Conservation (phyloP, 2,329 filamentous ascomycete species). For the Emericellopsis cladophorae region DNA sequence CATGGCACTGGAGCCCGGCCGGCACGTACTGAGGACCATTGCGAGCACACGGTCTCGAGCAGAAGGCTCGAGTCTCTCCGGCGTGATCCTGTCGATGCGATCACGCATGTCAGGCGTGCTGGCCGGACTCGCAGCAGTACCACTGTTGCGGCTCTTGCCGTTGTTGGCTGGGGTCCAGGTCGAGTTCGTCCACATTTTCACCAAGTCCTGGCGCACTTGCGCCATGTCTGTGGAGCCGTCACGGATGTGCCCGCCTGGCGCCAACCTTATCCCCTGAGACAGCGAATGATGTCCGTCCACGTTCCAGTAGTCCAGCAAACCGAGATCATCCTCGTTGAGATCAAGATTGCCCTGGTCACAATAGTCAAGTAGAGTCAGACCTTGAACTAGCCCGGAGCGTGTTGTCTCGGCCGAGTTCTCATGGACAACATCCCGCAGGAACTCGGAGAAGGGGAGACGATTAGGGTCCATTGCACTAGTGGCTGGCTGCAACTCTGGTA, state of each 20-base stretch:
- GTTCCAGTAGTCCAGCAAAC: slow-evolving; percentile 35
- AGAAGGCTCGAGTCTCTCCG: slow-evolving; percentile 29
- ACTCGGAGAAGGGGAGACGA: slow-evolving; percentile 33
- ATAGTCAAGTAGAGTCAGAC: slow-evolving; percentile 33
- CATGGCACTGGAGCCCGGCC: slow-evolving; percentile 31
- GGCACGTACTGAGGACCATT: slow-evolving; percentile 48
- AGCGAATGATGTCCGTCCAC: slow-evolving; percentile 16
- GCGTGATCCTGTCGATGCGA: slow-evolving; percentile 24
- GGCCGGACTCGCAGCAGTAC: background rate
- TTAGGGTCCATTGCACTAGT: slow-evolving; percentile 13
- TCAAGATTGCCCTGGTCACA: slow-evolving; percentile 36
- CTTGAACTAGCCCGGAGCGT: slow-evolving; percentile 18
- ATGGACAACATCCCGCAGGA: slow-evolving; percentile 36
- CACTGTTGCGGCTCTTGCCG: slow-evolving; percentile 18
- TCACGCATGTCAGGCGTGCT: slow-evolving; percentile 26
- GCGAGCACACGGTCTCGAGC: slow-evolving; percentile 51
- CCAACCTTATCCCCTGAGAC: slow-evolving; percentile 4
- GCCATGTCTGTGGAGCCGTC: slow-evolving; percentile 28
- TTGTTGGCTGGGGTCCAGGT: slow-evolving; percentile 37
- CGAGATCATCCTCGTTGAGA: slow-evolving; percentile 38
- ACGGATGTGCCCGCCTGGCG: slow-evolving; percentile 1
- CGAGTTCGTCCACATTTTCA: slow-evolving; percentile 35
- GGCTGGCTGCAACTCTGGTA: slow-evolving; percentile 7
- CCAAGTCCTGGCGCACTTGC: slow-evolving; percentile 31
- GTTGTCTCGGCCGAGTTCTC: slow-evolving; percentile 23